Percentiles rank a stretch among this genome's conserved stretches.
Conservation (phyloP, 257 asterid genomes). For the Apocynum venetum region DNA sequence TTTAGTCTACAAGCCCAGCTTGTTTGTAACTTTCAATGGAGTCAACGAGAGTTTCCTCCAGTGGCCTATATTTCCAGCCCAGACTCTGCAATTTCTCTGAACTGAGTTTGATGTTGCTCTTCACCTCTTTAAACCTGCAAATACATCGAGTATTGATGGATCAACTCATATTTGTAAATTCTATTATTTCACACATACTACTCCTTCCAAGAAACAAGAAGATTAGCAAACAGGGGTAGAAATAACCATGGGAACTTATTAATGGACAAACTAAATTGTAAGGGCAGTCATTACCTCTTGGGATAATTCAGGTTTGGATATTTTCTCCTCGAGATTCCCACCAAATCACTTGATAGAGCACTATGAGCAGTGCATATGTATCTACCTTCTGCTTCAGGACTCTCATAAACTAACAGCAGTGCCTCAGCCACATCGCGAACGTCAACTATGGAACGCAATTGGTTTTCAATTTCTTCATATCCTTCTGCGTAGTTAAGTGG, state of each 20-base stretch:
- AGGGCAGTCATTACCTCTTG: conserved; percentile 36
- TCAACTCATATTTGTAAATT: neutral
- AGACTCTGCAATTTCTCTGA: conserved; percentile 57
- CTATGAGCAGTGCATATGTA: conserved; percentile 56
- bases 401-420: conserved; percentile 51
- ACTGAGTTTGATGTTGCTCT: conserved; percentile 16
- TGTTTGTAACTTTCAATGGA: conserved; percentile 61
- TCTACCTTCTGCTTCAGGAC: conserved; percentile 61
- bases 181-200: neutral
- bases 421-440: conserved; percentile 72
- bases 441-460: conserved; percentile 34
- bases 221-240: no score
- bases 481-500: conserved; percentile 42
- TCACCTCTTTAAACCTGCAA: conserved; percentile 49
- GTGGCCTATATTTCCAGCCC: conserved; percentile 62
- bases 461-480: conserved; percentile 42
- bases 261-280: neutral
- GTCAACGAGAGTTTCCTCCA: conserved; percentile 58
- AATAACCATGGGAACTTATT: neutral
- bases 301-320: conserved; percentile 66
- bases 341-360: conserved; percentile 31
- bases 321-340: conserved; percentile 39
- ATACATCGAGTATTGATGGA: neutral
- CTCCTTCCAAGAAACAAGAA: neutral
- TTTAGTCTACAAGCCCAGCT: conserved; percentile 36